phyloP scores from a whole-genome alignment of 306 rosid genomes.

The Urtica urens region DNA sequence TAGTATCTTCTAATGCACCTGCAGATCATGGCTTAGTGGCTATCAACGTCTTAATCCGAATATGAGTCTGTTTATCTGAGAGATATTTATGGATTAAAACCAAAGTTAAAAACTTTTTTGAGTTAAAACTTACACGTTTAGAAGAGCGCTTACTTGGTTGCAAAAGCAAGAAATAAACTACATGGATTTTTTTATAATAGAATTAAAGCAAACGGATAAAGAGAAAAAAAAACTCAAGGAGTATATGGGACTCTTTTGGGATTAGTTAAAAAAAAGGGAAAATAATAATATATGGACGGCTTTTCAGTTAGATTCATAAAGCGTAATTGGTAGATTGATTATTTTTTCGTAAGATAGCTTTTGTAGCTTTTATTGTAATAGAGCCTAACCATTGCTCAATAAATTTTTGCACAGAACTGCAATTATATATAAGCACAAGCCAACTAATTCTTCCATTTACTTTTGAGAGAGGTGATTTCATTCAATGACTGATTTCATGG shows the following conservation, averaged over 20 bases:
- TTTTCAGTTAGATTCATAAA: conserved; percentile 2
- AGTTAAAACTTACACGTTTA: too few species aligned
- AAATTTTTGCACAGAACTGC: not conserved
- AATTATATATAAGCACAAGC: conserved; percentile 8
- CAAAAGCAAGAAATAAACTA: not conserved
- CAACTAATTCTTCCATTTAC: conserved; percentile 2
- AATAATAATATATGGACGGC: not conserved
- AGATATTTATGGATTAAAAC: too few species aligned
- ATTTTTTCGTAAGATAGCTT: not conserved
- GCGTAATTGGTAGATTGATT: not conserved
- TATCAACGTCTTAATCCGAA: too few species aligned
- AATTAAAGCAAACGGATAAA: not conserved
- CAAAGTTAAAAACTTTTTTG: too few species aligned
- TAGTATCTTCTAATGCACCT: too few species aligned
- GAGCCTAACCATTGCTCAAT: not conserved
- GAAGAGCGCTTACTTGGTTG: too few species aligned
- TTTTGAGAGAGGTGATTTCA: not conserved
- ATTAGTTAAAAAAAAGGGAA: not conserved
- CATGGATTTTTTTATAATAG: not conserved
- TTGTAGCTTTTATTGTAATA: not conserved
- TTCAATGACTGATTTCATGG: not conserved
- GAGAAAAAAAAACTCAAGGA: not conserved
- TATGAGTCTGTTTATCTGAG: too few species aligned
- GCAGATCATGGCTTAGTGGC: too few species aligned
- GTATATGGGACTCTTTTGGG: conserved; percentile 1